Percentiles rank a stretch among this genome's conserved stretches.
Conservation (phyloP, 805 yeast genomes). For the Danielia reshetovae region DNA sequence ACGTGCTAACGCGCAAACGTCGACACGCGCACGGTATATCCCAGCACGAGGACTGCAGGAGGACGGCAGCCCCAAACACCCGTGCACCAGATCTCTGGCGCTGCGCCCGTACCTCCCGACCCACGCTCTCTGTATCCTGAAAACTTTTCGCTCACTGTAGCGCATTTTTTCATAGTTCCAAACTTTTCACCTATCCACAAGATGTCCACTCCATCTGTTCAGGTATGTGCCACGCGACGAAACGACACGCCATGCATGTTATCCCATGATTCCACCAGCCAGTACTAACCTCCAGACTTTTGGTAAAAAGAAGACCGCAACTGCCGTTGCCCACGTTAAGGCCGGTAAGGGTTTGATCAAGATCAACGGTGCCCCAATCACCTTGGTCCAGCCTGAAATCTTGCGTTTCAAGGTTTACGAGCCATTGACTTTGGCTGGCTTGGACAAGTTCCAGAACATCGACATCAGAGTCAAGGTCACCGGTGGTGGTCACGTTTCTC, state of each 20-base stretch:
- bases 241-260: background rate
- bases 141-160: constrained; percentile 13
- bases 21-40: no score
- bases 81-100: no score
- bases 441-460: constrained; percentile 96
- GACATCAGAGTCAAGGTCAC: constrained; percentile 99
- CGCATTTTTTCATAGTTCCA: constrained; percentile 11
- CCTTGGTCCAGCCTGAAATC: constrained; percentile 98
- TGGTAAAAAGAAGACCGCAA: constrained; percentile 99
- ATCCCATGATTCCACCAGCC: background rate
- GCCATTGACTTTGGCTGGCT: constrained; percentile 96
- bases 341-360: constrained; percentile 99
- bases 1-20: constrained; percentile 2
- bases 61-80: no score
- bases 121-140: no score
- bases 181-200: no score
- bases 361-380: constrained; percentile 99
- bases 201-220: constrained; percentile 85
- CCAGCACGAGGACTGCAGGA: no score
- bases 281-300: constrained; percentile 63
- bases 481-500: constrained; percentile 99
- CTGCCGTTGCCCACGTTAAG: constrained; percentile 99
- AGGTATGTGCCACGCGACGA: constrained; percentile 53
- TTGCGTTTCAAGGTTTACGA: constrained; percentile 99
- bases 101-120: no score